Percentiles rank a stretch among this genome's conserved stretches.
Evolutionary conservation across 768 basidiomycete species (phyloP).

Genomic region (Boletales sp.): DNA sequence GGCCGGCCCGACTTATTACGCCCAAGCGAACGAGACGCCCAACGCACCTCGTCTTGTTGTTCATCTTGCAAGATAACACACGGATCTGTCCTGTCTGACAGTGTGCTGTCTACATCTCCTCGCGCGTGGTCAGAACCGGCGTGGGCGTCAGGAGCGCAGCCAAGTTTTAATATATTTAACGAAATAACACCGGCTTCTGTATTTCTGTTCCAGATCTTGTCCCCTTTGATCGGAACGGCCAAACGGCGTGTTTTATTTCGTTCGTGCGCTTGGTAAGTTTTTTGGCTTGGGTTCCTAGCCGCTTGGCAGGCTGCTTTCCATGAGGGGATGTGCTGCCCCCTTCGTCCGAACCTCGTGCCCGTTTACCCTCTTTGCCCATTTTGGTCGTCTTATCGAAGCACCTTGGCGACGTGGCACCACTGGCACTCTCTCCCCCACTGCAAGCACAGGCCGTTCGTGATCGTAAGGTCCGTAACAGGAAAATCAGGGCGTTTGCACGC

Average conservation of each 20-base stretch:
- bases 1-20: not conserved
- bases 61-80: not conserved
- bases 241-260: constrained; percentile 12
- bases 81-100: too few species aligned
- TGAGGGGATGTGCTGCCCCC: constrained; percentile 21
- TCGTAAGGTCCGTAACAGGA: constrained; percentile 20
- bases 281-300: constrained; percentile 17
- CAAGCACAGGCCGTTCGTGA: constrained; percentile 16
- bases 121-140: constrained; percentile 1
- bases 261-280: constrained; percentile 10
- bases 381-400: constrained; percentile 25
- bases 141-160: constrained; percentile 2
- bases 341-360: constrained; percentile 29
- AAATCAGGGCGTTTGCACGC: constrained; percentile 25
- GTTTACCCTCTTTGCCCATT: constrained; percentile 24
- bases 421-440: not conserved
- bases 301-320: constrained; percentile 18
- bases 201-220: constrained; percentile 12
- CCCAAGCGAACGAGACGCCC: constrained; percentile 7
- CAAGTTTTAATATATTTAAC: constrained; percentile 4
- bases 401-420: constrained; percentile 27
- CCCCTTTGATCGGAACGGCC: constrained; percentile 8
- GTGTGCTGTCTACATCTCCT: too few species aligned
- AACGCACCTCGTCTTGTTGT: not conserved
- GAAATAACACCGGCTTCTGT: constrained; percentile 4